Percentiles rank a stretch among this genome's conserved stretches.
Evolutionary conservation across 2,329 filamentous ascomycete genomes (phyloP).

Genomic region (Elsinoe australis): DNA sequence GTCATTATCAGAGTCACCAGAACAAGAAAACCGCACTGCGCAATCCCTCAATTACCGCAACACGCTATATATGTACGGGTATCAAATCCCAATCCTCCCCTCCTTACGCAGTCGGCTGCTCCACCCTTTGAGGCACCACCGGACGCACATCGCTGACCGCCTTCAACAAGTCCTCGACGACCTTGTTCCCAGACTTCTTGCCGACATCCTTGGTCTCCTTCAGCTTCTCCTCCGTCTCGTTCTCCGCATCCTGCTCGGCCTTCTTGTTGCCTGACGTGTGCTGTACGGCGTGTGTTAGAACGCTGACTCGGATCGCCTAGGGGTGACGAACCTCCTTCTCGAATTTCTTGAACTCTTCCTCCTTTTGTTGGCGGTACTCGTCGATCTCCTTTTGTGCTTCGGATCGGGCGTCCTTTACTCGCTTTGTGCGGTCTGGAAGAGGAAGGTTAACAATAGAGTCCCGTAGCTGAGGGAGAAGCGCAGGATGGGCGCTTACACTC

Average conservation of each 20-base stretch:
- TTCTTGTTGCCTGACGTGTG: conserved; percentile 84
- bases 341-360: conserved; percentile 90
- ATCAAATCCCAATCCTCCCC: too few relatives aligned
- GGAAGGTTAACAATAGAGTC: conserved; percentile 21
- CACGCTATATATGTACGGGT: neutral
- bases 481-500: conserved; percentile 58
- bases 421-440: conserved; percentile 75
- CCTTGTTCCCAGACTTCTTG: conserved; percentile 67
- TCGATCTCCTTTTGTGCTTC: conserved; percentile 98
- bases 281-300: conserved; percentile 42
- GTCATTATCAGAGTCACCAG: neutral
- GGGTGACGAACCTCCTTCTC: conserved; percentile 64
- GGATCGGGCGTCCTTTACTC: conserved; percentile 89
- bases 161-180: conserved; percentile 73
- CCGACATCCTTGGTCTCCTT: conserved; percentile 74
- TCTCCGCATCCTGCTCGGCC: conserved; percentile 62
- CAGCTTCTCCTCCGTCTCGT: conserved; percentile 74
- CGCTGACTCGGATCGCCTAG: too few relatives aligned
- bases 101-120: conserved; percentile 29
- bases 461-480: conserved; percentile 11
- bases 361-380: conserved; percentile 80
- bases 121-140: conserved; percentile 46
- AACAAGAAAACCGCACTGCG: too few relatives aligned
- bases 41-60: too few relatives aligned
- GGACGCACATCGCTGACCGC: conserved; percentile 82